A percentile compares a stretch with the other conserved stretches of the same genome.
Evolutionary conservation across 495 filamentous ascomycete species (phyloP).

Genomic region (Daldinia loculata): DNA sequence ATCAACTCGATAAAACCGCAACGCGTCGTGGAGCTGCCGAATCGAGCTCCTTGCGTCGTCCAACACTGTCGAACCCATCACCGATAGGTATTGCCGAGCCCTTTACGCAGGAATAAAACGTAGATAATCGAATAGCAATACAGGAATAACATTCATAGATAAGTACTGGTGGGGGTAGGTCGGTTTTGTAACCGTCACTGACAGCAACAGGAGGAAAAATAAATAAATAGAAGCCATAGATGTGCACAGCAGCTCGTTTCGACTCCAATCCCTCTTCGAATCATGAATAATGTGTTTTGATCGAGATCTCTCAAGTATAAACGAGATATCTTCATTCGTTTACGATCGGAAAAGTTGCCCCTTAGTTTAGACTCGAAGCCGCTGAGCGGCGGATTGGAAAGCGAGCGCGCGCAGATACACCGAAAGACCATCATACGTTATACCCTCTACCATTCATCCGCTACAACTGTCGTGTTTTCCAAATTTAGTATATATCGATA

Average conservation of each 20-base stretch:
- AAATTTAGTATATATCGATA: not conserved
- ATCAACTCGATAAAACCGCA: not conserved
- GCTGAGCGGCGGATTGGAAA: not conserved
- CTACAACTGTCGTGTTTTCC: not conserved
- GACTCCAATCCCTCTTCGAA: not conserved
- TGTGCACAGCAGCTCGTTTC: not conserved
- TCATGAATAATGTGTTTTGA: not conserved
- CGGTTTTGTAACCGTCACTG: not conserved
- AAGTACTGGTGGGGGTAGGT: not conserved
- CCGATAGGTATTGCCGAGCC: not conserved
- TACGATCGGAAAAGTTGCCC: conserved; percentile 12
- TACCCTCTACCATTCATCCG: not conserved
- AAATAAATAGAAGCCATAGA: not conserved
- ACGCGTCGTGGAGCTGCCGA: conserved; percentile 1
- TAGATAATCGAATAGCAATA: not conserved
- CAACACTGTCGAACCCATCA: not conserved
- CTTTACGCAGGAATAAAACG: not conserved
- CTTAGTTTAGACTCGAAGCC: not conserved
- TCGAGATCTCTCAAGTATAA: conserved; percentile 16
- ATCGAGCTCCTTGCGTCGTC: conserved; percentile 2
- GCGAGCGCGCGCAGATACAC: not conserved
- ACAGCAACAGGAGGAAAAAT: not conserved
- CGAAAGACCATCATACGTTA: not conserved
- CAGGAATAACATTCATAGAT: not conserved
- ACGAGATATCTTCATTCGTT: conserved; percentile 7